Percentiles rank a stretch among this genome's conserved stretches.
Evolutionary conservation across 1,139 yeast species (phyloP).

Genomic region (Saccharomyces hybrid): DNA sequence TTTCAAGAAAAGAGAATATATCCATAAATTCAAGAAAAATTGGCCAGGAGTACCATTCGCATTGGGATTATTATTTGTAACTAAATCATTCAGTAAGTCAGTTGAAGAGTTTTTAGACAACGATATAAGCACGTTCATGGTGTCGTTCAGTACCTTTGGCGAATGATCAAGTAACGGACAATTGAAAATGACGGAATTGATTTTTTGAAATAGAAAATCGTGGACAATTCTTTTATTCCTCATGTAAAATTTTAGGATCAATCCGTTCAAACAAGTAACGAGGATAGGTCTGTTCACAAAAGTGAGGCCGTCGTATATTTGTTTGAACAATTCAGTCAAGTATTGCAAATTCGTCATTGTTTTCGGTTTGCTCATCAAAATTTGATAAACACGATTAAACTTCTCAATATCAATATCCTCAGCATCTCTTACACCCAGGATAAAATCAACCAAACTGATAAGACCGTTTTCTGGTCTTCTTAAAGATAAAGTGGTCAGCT

Average conservation of each 20-base stretch:
- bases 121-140: constrained; percentile 58
- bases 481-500: constrained; percentile 49
- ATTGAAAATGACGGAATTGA: constrained; percentile 39
- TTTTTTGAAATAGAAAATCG: constrained; percentile 49
- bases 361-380: constrained; percentile 57
- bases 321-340: constrained; percentile 49
- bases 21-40: constrained; percentile 51
- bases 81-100: constrained; percentile 39
- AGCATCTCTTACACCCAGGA: constrained; percentile 66
- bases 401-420: constrained; percentile 58
- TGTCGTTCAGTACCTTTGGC: constrained; percentile 51
- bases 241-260: constrained; percentile 46
- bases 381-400: constrained; percentile 55
- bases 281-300: constrained; percentile 56
- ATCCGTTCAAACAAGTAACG: constrained; percentile 50
- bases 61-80: constrained; percentile 23
- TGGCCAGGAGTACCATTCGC: constrained; percentile 13
- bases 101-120: constrained; percentile 45
- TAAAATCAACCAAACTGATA: constrained; percentile 61
- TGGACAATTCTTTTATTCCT: constrained; percentile 46
- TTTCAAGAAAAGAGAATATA: constrained; percentile 46
- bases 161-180: constrained; percentile 32
- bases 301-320: constrained; percentile 50
- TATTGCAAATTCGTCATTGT: constrained; percentile 42
- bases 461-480: constrained; percentile 61